A percentile compares a stretch with the other conserved stretches of the same genome.
phyloP scores from a whole-genome alignment of 2,329 filamentous ascomycete genomes.

The Mollisia scopiformis region DNA sequence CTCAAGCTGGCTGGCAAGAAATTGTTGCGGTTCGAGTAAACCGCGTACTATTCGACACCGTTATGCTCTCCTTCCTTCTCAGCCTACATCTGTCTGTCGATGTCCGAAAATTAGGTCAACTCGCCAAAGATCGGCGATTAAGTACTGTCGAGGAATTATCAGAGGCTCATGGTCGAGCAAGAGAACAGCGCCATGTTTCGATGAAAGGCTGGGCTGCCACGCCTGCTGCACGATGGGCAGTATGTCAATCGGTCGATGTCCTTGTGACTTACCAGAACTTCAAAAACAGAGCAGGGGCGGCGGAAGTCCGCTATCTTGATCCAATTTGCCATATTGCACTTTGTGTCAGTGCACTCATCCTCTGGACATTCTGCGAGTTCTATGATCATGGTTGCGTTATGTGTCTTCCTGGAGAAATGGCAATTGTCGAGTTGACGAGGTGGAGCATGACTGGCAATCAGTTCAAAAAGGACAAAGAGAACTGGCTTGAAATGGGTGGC shows the following conservation, averaged over 20 bases:
- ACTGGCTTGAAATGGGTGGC: conserved; percentile 26
- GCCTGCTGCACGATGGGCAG: conserved; percentile 35
- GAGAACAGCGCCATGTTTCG: conserved; percentile 26
- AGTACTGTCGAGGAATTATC: conserved; percentile 19
- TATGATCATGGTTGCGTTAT: conserved; percentile 33
- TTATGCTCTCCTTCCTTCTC: conserved; percentile 43
- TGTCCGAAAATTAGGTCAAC: conserved; percentile 34
- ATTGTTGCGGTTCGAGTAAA: conserved; percentile 32
- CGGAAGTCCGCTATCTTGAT: conserved; percentile 28
- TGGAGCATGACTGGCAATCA: conserved; percentile 24
- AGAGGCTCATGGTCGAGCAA: conserved; percentile 21
- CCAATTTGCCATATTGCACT: conserved; percentile 41
- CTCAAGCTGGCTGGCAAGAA: conserved; percentile 20
- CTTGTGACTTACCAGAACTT: conserved; percentile 28
- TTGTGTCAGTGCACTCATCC: conserved; percentile 36
- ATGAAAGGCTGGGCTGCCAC: conserved; percentile 37
- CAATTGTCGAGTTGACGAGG: conserved; percentile 29
- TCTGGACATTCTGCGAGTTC: conserved; percentile 42
- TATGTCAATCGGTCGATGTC: conserved; percentile 40
- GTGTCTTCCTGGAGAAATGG: conserved; percentile 18
- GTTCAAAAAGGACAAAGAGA: conserved; percentile 21
- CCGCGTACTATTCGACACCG: conserved; percentile 36
- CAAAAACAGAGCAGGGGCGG: background rate
- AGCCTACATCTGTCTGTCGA: conserved; percentile 42
- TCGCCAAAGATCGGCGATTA: conserved; percentile 30